Base-by-base conservation (phyloP, 805 yeast species). In the Candida palmyrensis region DNA sequence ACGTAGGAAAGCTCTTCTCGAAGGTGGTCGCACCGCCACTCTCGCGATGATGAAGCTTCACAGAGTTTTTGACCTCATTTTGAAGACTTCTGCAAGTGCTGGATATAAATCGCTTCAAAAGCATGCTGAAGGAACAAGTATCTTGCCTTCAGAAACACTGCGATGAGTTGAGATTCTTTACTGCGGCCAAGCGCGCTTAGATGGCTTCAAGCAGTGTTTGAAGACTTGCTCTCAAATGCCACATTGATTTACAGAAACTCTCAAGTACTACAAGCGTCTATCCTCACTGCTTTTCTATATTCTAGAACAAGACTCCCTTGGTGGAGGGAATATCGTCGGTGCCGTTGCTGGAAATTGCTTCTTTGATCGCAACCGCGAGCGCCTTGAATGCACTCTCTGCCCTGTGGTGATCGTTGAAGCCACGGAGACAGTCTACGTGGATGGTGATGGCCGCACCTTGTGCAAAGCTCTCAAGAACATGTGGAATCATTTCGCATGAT, bases 331-430 rank as follows among this genome's bases (percentile, higher is more conserved):
- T 85, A 41, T 92, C 98, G 51, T 87, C 71, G 16, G 82, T 75
- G 20, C 97, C 97, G 20, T 87, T 87, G 44, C 74, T 70, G 8
- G 90, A 71, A 30, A 75, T 79, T 16, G 97, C 90, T 53, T 88
- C 95, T 46, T 77, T 81, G 31, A 92, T 69, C 3, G 98, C 98
- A 14, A 92, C 69, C 0, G 98, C 98, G 43, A 90, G 66, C 0
- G 97, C 96, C 63, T 92, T 92, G 66, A 92, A 92, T 0, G 98
- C 97, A 55, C 87, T 75, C 60, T 92, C 98, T 26, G 96, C 85
- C 42, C 96, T 70, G 62, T 92, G 98, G 59, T 92, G 98, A 59
- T 92, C 98, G 58, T 92, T 92, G 57, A 75, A 76, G 1, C 98
- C 98, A 45, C 97, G 71, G 37, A 92, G 53, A 57, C 96, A 86